Conservation (phyloP, 371 early-diverging fungal species). For the Mucor circinelloides region DNA sequence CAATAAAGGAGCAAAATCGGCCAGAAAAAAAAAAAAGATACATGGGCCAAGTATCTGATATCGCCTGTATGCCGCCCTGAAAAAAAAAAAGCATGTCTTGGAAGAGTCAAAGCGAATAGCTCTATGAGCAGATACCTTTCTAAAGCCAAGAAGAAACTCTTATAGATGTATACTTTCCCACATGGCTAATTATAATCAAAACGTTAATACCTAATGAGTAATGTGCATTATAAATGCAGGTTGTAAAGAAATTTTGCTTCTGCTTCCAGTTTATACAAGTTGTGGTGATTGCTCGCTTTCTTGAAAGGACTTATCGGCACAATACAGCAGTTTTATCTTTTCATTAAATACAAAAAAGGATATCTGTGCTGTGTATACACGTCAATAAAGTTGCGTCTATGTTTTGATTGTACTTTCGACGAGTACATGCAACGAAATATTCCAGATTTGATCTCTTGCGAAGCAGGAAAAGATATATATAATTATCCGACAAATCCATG, state of each 20-base stretch:
- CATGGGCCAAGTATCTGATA: background rate
- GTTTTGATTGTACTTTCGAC: too few species aligned
- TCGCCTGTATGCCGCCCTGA: background rate
- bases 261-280: too few species aligned
- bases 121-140: background rate
- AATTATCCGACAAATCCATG: too few species aligned
- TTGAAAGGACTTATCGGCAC: too few species aligned
- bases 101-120: background rate
- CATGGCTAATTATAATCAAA: background rate
- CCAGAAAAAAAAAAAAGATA: background rate
- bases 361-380: too few species aligned
- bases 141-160: background rate
- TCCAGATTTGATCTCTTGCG: too few species aligned
- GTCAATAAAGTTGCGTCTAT: too few species aligned
- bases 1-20: background rate
- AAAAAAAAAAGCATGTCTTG: background rate
- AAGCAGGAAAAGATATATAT: too few species aligned
- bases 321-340: too few species aligned
- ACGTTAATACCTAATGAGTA: background rate
- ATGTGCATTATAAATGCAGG: background rate
- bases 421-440: too few species aligned
- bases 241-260: background rate
- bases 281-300: too few species aligned
- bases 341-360: too few species aligned
- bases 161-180: background rate